Conservation (phyloP, 805 yeast genomes). For the Saccharomyces jurei region DNA sequence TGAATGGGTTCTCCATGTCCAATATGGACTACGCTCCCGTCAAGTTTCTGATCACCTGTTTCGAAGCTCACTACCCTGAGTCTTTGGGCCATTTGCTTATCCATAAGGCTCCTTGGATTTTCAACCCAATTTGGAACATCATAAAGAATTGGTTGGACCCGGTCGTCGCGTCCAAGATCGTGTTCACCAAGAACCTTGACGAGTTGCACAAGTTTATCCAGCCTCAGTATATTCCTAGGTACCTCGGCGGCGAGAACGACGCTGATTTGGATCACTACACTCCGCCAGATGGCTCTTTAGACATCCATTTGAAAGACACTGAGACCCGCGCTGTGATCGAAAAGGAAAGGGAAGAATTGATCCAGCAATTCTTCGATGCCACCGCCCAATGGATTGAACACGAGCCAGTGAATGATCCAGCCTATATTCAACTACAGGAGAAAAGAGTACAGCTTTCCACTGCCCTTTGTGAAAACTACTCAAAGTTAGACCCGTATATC, state of each 20-base stretch:
- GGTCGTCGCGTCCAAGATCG: constrained; percentile 85
- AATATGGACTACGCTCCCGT: constrained; percentile 93
- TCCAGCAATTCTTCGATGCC: constrained; percentile 46
- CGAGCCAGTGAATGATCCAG: constrained; percentile 37
- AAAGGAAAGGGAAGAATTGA: constrained; percentile 47
- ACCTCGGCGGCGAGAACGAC: constrained; percentile 64
- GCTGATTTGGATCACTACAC: constrained; percentile 48
- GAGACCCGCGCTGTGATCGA: constrained; percentile 38
- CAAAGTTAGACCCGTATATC: constrained; percentile 67
- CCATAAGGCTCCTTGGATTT: constrained; percentile 96
- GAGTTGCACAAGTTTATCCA: constrained; percentile 63
- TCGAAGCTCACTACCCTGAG: constrained; percentile 97
- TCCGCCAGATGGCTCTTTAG: constrained; percentile 53
- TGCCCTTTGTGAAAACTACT: constrained; percentile 54
- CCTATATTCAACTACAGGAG: constrained; percentile 38
- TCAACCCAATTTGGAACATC: constrained; percentile 88
- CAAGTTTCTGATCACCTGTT: constrained; percentile 77
- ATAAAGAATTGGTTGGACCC: constrained; percentile 94
- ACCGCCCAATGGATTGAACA: constrained; percentile 73
- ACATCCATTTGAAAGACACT: constrained; percentile 39
- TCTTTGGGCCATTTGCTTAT: constrained; percentile 75
- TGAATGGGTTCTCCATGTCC: constrained; percentile 75
- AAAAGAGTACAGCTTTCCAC: constrained; percentile 48
- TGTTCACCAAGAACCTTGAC: constrained; percentile 62
- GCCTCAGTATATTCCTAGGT: constrained; percentile 51